Percentiles rank a stretch among this genome's conserved stretches.
phyloP scores from a whole-genome alignment of 768 basidiomycete genomes.

The Lactarius indigo region DNA sequence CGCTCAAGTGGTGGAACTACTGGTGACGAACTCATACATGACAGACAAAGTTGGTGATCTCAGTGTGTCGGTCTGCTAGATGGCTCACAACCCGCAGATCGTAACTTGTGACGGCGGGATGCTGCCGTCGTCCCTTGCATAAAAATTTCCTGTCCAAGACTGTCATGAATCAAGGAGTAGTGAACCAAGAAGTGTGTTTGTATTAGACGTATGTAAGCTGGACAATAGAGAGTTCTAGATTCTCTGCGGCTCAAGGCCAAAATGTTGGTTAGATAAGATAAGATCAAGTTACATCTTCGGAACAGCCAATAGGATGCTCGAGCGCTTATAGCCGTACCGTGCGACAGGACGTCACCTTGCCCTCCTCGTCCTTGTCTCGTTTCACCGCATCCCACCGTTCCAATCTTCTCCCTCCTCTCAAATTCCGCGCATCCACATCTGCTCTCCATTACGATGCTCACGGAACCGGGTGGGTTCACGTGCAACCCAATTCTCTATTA shows the following conservation, averaged over 20 bases:
- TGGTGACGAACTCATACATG: slow-evolving; percentile 51
- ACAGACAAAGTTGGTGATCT: slow-evolving; percentile 47
- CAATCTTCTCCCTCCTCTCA: slow-evolving; percentile 6
- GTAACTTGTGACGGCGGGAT: slow-evolving; percentile 25
- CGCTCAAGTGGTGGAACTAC: slow-evolving; percentile 47
- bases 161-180: not conserved
- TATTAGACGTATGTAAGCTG: not conserved
- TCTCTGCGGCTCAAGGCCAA: not conserved
- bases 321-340: slow-evolving; percentile 13
- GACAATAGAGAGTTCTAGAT: not conserved
- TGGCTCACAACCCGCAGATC: slow-evolving; percentile 11
- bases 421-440: slow-evolving; percentile 2
- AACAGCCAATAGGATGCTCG: slow-evolving; percentile 11
- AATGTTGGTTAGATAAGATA: slow-evolving; percentile 17
- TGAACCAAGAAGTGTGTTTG: not conserved
- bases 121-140: slow-evolving; percentile 23
- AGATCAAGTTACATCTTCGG: not conserved
- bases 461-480: not conserved
- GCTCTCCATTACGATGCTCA: not conserved
- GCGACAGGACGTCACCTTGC: slow-evolving; percentile 17
- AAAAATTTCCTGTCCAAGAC: not conserved
- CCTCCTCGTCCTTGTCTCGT: slow-evolving; percentile 23
- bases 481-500: not conserved
- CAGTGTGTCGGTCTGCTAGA: not conserved
- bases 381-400: slow-evolving; percentile 8